Conservation (phyloP, 108 stramenopile species). For the Cafeteria roenbergensis region DNA sequence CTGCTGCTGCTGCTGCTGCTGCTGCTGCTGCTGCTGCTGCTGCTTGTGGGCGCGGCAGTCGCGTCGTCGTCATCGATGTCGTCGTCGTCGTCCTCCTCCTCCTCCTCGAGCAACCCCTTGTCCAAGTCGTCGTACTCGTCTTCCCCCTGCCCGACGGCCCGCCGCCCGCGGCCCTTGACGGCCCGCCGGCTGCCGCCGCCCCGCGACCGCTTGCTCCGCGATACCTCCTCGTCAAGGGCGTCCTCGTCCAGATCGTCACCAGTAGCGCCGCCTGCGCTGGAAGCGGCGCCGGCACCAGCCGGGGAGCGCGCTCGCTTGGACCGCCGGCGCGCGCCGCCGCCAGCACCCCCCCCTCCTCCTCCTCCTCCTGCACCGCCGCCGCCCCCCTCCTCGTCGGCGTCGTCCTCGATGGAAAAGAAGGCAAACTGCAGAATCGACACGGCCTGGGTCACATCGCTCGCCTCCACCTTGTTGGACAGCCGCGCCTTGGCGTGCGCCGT, state of each 20-base stretch:
- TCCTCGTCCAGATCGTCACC: background rate
- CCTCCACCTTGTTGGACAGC: slow-evolving; percentile 12
- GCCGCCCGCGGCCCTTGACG: background rate
- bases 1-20: background rate
- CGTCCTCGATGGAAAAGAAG: background rate
- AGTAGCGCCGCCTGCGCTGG: background rate
- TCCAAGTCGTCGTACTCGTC: background rate
- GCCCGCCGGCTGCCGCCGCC: no score
- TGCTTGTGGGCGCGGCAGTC: background rate
- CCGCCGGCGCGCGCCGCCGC: no score
- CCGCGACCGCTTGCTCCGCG: no score
- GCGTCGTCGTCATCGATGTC: background rate
- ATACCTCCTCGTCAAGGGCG: background rate
- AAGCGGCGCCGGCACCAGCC: background rate
- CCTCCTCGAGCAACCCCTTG: background rate
- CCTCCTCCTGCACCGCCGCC: no score
- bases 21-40: background rate
- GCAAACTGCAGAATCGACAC: slow-evolving; percentile 8
- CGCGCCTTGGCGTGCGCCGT: slow-evolving; percentile 88
- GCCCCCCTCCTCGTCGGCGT: no score
- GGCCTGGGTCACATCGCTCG: slow-evolving; percentile 10
- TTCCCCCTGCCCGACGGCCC: background rate
- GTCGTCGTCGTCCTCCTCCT: background rate
- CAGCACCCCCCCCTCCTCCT: background rate
- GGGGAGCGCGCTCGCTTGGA: no score